Evolutionary conservation across 2,329 filamentous ascomycete species (phyloP).

Genomic region (Gliomastix tumulicola): DNA sequence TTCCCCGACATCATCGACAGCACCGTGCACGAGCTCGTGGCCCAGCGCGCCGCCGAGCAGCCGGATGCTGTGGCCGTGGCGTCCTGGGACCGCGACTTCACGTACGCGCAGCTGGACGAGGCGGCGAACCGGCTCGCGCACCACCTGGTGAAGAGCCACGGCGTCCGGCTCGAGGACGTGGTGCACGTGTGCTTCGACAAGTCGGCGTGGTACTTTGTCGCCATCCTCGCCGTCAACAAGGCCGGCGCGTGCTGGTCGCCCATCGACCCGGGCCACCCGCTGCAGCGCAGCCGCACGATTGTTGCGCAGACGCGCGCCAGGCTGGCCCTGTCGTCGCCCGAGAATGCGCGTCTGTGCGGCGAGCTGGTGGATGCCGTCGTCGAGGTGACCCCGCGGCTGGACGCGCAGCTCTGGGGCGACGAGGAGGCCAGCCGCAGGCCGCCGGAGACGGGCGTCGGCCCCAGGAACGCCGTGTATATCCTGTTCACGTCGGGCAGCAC

Average conservation of each 20-base stretch:
- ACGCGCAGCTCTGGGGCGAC: neutral
- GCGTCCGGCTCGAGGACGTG: neutral
- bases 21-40: neutral
- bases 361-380: neutral
- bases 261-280: slow-evolving; percentile 1
- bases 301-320: neutral
- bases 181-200: slow-evolving; percentile 4
- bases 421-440: too few relatives aligned
- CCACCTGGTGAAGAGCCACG: neutral
- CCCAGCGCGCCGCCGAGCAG: neutral
- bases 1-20: neutral
- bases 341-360: neutral
- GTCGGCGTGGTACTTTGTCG: slow-evolving; percentile 1
- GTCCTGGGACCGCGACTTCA: neutral
- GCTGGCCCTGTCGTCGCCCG: neutral
- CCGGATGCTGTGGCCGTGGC: neutral
- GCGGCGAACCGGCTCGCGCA: neutral
- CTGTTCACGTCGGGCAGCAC: slow-evolving; percentile 9
- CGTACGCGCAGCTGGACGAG: neutral
- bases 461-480: slow-evolving; percentile 5
- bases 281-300: neutral
- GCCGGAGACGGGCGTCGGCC: neutral
- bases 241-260: slow-evolving; percentile 2
- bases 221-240: slow-evolving; percentile 3
- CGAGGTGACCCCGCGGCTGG: neutral